These are phyloP conservation scores for Talaromyces borbonicus DNA, from an alignment of 495 filamentous ascomycete genomes.

Conservation along the genomic window DNA sequence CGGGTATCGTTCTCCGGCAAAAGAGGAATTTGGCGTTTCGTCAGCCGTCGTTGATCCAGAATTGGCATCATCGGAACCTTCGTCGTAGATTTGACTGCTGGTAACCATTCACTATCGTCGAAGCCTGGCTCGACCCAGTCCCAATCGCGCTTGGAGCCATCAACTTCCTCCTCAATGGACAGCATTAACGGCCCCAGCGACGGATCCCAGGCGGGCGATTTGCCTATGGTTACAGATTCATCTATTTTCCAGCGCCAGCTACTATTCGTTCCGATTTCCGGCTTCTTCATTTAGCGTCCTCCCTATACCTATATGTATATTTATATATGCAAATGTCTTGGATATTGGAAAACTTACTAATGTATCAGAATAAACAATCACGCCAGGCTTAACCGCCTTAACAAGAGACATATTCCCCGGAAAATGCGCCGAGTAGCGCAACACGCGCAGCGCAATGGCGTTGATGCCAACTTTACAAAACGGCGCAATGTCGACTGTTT, in stretches of 20 bases:
- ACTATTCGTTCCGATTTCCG: slow-evolving; percentile 10
- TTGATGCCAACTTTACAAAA: slow-evolving; percentile 12
- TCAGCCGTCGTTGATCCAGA: slow-evolving; percentile 14
- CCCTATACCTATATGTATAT: not conserved
- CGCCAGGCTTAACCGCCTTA: slow-evolving; percentile 14
- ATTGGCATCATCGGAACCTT: slow-evolving; percentile 19
- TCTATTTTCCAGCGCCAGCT: slow-evolving; percentile 16
- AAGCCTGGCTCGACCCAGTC: slow-evolving; percentile 12
- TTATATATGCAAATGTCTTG: too few relatives aligned
- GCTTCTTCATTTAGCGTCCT: slow-evolving; percentile 7
- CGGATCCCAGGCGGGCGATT: slow-evolving; percentile 16
- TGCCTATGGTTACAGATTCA: slow-evolving; percentile 8
- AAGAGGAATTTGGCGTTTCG: slow-evolving; percentile 12
- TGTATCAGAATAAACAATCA: slow-evolving; percentile 12
- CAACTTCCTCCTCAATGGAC: slow-evolving; percentile 14
- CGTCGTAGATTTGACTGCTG: slow-evolving; percentile 9
- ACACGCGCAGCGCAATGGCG: slow-evolving; percentile 14
- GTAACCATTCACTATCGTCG: slow-evolving; percentile 15
- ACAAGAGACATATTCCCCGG: slow-evolving; percentile 16
- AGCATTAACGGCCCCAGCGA: slow-evolving; percentile 19
- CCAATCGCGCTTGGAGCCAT: slow-evolving; percentile 5
- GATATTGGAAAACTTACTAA: slow-evolving; percentile 7
- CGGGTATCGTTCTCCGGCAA: slow-evolving; percentile 10
- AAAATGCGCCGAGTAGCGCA: slow-evolving; percentile 14
- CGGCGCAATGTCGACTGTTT: slow-evolving; percentile 18